Evolutionary conservation across 2,329 filamentous ascomycete species (phyloP).

Genomic region (Pseudogymnoascus sp.): DNA sequence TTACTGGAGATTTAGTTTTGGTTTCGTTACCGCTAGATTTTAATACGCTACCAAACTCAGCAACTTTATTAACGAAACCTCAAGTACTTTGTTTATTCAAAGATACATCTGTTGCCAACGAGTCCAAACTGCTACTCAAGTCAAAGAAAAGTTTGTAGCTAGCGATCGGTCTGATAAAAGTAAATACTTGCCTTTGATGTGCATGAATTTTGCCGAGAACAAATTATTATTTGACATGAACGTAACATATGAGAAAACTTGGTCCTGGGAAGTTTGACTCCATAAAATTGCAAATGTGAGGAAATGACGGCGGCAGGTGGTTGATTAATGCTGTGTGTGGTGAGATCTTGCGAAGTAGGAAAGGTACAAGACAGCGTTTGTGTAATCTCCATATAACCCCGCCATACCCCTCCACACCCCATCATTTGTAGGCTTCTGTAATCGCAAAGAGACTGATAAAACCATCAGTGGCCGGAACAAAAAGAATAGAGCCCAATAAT

Average conservation of each 20-base stretch:
- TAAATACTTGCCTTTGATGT: constrained; percentile 4
- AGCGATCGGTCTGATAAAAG: constrained; percentile 5
- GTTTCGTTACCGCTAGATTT: constrained; percentile 10
- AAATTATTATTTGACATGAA: not conserved
- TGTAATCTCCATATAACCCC: not conserved
- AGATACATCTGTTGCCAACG: not conserved
- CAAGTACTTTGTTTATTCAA: constrained; percentile 2
- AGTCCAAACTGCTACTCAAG: not conserved
- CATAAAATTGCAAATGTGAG: not conserved
- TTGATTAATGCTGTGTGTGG: not conserved
- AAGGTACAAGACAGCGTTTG: not conserved
- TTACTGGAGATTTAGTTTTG: constrained; percentile 10
- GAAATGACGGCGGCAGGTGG: not conserved
- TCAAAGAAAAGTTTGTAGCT: constrained; percentile 6
- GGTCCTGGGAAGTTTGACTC: not conserved
- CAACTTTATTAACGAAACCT: constrained; percentile 7
- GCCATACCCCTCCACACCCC: not conserved
- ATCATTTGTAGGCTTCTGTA: not conserved
- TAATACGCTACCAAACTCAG: constrained; percentile 10
- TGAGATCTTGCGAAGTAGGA: not conserved
- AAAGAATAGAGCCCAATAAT: not conserved
- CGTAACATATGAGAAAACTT: not conserved
- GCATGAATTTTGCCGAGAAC: not conserved
- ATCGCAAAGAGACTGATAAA: not conserved
- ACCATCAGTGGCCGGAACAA: not conserved